A percentile compares a stretch with the other conserved stretches of the same genome.
These are phyloP conservation scores for Gynochthodes officinalis DNA, from an alignment of 257 asterid species.

Conservation along the genomic window DNA sequence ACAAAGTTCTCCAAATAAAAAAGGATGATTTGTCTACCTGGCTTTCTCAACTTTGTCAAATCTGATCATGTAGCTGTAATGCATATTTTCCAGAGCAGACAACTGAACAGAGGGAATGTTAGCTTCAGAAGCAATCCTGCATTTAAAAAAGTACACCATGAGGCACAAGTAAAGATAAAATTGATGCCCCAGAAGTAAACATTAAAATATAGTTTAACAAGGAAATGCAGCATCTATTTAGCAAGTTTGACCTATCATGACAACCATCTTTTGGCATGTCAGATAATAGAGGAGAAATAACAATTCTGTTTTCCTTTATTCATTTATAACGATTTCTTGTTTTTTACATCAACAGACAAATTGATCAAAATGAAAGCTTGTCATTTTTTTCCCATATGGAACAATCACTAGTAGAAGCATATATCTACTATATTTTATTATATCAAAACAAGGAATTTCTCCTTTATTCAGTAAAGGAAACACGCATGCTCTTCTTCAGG, in stretches of 20 bases:
- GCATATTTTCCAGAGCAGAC: conserved; percentile 89
- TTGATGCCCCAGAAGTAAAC: conserved; percentile 6
- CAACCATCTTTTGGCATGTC: conserved; percentile 2
- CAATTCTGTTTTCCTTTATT: not conserved
- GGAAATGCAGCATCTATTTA: not conserved
- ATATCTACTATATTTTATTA: not conserved
- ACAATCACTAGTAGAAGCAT: not conserved
- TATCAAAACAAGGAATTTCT: not conserved
- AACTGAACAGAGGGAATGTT: conserved; percentile 59
- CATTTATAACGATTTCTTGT: not conserved
- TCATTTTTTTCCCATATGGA: not conserved
- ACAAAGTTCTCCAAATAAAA: no score
- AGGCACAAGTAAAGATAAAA: conserved; percentile 25
- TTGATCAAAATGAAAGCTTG: not conserved
- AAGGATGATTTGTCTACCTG: conserved; percentile 41
- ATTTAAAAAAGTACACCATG: conserved; percentile 22
- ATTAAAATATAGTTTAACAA: not conserved
- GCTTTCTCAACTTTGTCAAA: conserved; percentile 82
- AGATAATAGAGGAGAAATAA: not conserved
- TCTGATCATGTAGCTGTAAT: conserved; percentile 92
- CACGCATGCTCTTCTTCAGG: not conserved
- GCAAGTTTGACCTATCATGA: not conserved
- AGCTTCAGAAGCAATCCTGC: conserved; percentile 70
- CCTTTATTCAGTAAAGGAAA: not conserved
- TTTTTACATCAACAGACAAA: not conserved